A percentile compares a stretch with the other conserved stretches of the same genome.
Evolutionary conservation across 2,329 filamentous ascomycete species (phyloP).

Genomic region (Cladosporium austrohemisphaericum): DNA sequence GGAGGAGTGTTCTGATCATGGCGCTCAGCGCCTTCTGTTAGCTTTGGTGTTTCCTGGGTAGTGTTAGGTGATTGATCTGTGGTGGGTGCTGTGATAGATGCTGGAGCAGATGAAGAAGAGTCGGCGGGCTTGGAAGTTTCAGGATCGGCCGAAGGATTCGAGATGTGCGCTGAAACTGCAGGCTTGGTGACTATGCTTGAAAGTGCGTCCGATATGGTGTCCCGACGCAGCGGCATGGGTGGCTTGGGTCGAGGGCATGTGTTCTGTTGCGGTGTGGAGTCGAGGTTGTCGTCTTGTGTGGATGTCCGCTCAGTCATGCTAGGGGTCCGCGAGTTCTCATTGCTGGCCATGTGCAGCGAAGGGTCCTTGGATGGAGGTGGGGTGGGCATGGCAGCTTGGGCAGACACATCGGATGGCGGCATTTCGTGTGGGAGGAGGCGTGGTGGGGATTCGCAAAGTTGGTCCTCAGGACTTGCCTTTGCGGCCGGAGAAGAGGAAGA

Average conservation of each 20-base stretch:
- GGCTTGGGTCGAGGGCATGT: slow-evolving; percentile 13
- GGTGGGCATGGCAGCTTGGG: slow-evolving; percentile 35
- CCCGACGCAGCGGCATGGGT: slow-evolving; percentile 32
- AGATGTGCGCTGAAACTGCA: slow-evolving; percentile 65
- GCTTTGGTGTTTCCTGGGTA: slow-evolving; percentile 56
- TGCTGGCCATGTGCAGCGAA: slow-evolving; percentile 23
- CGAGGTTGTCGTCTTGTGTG: slow-evolving; percentile 4
- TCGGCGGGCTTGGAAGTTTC: slow-evolving; percentile 28
- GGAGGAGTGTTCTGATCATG: slow-evolving; percentile 80
- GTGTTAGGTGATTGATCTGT: background rate
- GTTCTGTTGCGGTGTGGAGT: background rate
- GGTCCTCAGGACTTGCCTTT: slow-evolving; percentile 14
- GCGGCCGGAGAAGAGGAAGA: slow-evolving; percentile 5
- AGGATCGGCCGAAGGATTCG: slow-evolving; percentile 59
- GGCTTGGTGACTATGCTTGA: slow-evolving; percentile 62
- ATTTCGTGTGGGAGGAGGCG: slow-evolving; percentile 38
- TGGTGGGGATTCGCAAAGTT: slow-evolving; percentile 28
- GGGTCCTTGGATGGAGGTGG: slow-evolving; percentile 41
- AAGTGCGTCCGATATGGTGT: slow-evolving; percentile 47
- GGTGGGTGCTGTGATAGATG: too few species aligned
- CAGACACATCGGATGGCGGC: slow-evolving; percentile 19
- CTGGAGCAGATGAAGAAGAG: too few species aligned
- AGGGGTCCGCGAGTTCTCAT: slow-evolving; percentile 9
- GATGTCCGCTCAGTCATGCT: slow-evolving; percentile 5
- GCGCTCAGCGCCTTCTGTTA: slow-evolving; percentile 72